Conservation (phyloP, 192 early-diverging fungal genomes). For the Mortierella claussenii region DNA sequence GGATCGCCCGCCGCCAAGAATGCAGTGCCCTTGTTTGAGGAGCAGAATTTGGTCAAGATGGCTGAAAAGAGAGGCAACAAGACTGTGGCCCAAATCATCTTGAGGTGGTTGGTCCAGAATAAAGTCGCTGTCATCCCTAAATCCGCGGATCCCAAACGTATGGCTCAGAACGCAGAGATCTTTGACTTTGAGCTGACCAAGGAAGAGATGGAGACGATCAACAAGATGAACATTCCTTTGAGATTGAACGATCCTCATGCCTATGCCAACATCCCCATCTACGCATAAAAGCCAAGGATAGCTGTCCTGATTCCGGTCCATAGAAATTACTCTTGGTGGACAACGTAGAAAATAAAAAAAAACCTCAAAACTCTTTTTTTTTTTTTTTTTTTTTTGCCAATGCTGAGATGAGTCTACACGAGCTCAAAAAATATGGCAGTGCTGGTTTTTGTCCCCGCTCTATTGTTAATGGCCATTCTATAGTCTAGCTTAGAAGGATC, state of each 20-base stretch:
- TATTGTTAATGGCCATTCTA: not conserved
- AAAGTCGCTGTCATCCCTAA: constrained; percentile 78
- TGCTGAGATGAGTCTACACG: not conserved
- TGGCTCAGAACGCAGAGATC: constrained; percentile 66
- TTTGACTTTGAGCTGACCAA: constrained; percentile 57
- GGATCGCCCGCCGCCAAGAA: constrained; percentile 27
- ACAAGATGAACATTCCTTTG: constrained; percentile 51
- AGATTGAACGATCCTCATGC: constrained; percentile 60
- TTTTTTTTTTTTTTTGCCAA: not conserved
- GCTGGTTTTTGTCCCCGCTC: not conserved
- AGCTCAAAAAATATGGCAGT: not conserved
- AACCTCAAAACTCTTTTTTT: not conserved
- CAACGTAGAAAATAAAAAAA: no score
- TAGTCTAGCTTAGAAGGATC: constrained; percentile 19
- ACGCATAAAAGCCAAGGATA: constrained; percentile 59
- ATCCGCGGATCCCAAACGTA: constrained; percentile 61
- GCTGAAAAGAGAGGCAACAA: constrained; percentile 59
- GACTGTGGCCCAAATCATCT: constrained; percentile 69
- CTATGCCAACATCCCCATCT: constrained; percentile 60
- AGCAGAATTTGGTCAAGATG: constrained; percentile 61
- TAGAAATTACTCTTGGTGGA: not conserved
- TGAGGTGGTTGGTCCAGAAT: constrained; percentile 74
- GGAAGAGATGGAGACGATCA: constrained; percentile 62
- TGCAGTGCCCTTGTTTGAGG: constrained; percentile 58
- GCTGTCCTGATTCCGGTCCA: no score